Percentiles rank a stretch among this genome's conserved stretches.
Evolutionary conservation across 2,329 filamentous ascomycete species (phyloP).

Genomic region (Phialophora macrospora): DNA sequence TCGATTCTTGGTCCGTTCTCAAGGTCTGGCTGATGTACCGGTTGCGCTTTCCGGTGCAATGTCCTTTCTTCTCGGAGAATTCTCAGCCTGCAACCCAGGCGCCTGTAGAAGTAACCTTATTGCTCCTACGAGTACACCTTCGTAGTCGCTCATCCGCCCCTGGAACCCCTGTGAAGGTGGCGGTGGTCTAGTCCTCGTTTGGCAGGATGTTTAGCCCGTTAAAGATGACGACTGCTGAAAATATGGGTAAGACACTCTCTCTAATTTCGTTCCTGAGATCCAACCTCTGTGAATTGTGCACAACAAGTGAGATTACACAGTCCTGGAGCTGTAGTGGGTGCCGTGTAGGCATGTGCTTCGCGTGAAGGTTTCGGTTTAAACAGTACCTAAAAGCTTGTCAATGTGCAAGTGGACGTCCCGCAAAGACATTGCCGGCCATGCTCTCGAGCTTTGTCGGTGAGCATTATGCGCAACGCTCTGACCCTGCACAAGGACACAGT

Average conservation of each 20-base stretch:
- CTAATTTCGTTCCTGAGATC: conserved; percentile 12
- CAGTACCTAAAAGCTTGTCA: neutral
- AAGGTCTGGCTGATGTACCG: neutral
- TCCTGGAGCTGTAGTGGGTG: neutral
- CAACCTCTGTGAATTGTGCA: neutral
- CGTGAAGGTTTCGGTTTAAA: neutral
- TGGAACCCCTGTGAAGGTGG: conserved; percentile 16
- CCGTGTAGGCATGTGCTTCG: neutral
- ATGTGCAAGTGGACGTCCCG: neutral
- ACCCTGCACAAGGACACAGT: neutral
- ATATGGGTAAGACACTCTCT: neutral
- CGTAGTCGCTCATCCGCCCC: conserved; percentile 3
- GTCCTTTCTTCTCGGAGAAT: conserved; percentile 16
- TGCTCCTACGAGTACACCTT: no score
- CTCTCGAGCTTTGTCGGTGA: conserved; percentile 14
- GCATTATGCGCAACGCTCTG: conserved; percentile 9
- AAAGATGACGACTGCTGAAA: neutral
- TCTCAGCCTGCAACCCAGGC: neutral
- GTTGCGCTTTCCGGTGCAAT: neutral
- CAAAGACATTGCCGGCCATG: neutral
- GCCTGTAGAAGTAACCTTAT: no score
- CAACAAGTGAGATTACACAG: neutral
- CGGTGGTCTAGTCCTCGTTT: conserved; percentile 15
- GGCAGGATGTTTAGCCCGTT: conserved; percentile 2
- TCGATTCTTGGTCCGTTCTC: neutral